These are phyloP conservation scores for Eudorina sp. DNA, from an alignment of 139 green algal species.

Conservation along the genomic window DNA sequence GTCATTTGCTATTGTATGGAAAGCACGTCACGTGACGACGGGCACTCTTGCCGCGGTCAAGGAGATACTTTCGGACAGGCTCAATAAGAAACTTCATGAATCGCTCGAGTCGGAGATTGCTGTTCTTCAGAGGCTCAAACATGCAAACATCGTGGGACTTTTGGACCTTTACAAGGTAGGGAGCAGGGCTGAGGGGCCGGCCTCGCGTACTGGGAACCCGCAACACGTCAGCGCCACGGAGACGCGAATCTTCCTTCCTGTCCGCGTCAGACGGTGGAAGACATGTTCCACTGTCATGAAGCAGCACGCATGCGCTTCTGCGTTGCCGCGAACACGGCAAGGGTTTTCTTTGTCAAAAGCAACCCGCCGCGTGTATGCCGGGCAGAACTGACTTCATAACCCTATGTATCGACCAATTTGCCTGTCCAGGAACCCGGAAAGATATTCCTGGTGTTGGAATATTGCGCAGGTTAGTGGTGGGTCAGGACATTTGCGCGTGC, in stretches of 20 bases:
- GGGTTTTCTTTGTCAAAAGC: too few species aligned
- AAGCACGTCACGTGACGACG: constrained; percentile 70
- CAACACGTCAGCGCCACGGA: constrained; percentile 22
- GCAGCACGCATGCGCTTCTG: too few species aligned
- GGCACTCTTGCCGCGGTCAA: constrained; percentile 90
- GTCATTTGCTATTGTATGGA: constrained; percentile 95
- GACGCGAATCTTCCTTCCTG: neutral
- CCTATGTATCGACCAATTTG: too few species aligned
- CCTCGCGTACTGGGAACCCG: too few species aligned
- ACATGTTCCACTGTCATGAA: too few species aligned
- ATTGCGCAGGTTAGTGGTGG: constrained; percentile 68
- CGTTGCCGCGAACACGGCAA: too few species aligned
- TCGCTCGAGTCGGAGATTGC: constrained; percentile 92
- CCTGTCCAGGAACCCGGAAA: constrained; percentile 64
- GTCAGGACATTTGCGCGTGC: too few species aligned
- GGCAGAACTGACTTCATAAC: too few species aligned
- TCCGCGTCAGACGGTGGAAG: neutral
- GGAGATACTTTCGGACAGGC: constrained; percentile 88
- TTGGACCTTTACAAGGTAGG: constrained; percentile 88
- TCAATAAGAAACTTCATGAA: constrained; percentile 91
- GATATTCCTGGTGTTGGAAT: constrained; percentile 95
- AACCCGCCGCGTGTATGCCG: too few species aligned
- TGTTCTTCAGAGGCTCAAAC: constrained; percentile 83
- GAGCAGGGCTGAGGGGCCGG: neutral
- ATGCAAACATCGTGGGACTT: constrained; percentile 93